phyloP scores from a whole-genome alignment of 2,329 filamentous ascomycete genomes.

The Alternaria triticimaculans region DNA sequence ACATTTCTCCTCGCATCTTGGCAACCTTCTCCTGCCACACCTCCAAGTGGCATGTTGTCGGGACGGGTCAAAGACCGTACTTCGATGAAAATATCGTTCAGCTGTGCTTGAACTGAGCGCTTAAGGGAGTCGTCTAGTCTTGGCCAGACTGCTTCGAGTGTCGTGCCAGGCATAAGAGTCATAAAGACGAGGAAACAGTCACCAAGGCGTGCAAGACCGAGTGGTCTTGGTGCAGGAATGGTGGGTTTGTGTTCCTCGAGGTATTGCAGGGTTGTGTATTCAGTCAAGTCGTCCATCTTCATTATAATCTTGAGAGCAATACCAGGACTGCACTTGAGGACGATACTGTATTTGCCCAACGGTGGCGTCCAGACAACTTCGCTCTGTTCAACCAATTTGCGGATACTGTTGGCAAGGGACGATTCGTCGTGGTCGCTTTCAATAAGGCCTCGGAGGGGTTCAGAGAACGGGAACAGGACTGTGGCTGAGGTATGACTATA shows the following conservation, averaged over 20 bases:
- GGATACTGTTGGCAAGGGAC: not conserved
- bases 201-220: not conserved
- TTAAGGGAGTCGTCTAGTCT: not conserved
- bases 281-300: not conserved
- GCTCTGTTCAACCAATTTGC: not conserved
- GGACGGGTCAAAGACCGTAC: not conserved
- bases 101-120: not conserved
- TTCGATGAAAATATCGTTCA: not conserved
- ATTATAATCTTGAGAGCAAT: not conserved
- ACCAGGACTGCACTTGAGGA: not conserved
- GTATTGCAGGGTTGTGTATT: not conserved
- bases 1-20: slow-evolving; percentile 1
- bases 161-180: not conserved
- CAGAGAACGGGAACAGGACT: not conserved
- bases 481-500: not conserved
- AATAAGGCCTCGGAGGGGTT: not conserved
- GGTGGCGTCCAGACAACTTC: not conserved
- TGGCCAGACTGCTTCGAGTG: not conserved
- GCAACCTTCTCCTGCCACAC: not conserved
- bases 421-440: not conserved
- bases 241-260: not conserved
- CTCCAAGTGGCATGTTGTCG: not conserved
- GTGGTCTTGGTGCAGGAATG: not conserved
- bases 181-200: not conserved
- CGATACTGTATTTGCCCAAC: not conserved